phyloP scores from a whole-genome alignment of 768 basidiomycete species.

The Rubroboletus pulcherrimus region DNA sequence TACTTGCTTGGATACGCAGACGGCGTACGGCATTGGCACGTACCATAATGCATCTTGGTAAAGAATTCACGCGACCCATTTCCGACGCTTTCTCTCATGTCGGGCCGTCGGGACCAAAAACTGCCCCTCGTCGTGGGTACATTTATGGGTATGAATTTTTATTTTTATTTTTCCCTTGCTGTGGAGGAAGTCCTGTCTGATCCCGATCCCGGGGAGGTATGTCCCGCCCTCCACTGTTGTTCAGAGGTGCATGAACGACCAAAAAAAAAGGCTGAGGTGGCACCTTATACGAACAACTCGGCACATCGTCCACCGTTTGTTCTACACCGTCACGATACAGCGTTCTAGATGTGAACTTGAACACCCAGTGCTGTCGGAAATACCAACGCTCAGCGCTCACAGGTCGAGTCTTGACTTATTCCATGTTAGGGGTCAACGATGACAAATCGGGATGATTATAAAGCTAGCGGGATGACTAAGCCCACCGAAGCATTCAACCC shows the following conservation, averaged over 20 bases:
- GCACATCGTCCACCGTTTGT: background rate
- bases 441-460: conserved; percentile 13
- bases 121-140: background rate
- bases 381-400: too few relatives aligned
- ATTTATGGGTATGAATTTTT: background rate
- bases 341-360: background rate
- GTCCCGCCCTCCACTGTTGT: too few relatives aligned
- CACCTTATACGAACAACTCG: background rate
- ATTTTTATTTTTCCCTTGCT: background rate
- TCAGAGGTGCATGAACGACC: background rate
- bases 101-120: conserved; percentile 2
- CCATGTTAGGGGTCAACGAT: conserved; percentile 7
- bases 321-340: background rate
- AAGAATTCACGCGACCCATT: conserved; percentile 6
- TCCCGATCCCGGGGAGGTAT: background rate
- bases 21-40: conserved; percentile 8
- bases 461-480: conserved; percentile 18
- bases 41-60: conserved; percentile 4
- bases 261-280: background rate
- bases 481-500: background rate
- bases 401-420: background rate
- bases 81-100: background rate
- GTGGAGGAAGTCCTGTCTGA: background rate
- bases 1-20: background rate
- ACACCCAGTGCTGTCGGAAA: background rate